Evolutionary conservation across 139 green algal genomes (phyloP).

Genomic region (Desmodesmus armatus): DNA sequence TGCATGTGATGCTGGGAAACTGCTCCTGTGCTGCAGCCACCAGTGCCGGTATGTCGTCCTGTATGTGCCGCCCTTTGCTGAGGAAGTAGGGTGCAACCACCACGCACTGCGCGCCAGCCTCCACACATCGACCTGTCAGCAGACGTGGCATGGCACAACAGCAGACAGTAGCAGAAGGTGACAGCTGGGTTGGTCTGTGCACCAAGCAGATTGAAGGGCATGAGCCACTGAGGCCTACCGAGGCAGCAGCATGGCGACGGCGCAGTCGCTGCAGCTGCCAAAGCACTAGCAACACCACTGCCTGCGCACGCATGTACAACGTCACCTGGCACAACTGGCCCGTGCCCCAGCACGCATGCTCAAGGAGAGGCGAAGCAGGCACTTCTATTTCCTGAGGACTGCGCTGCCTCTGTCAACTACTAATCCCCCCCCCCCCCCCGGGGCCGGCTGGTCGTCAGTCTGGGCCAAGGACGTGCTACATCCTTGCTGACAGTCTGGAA

Average conservation of each 20-base stretch:
- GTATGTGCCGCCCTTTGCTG: conserved; percentile 83
- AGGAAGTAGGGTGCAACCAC: conserved; percentile 93
- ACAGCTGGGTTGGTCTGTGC: too few species aligned
- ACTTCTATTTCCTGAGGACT: too few species aligned
- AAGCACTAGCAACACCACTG: background rate
- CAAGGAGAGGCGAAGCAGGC: too few species aligned
- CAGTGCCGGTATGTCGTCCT: conserved; percentile 88
- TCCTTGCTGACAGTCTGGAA: background rate
- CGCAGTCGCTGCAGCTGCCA: background rate
- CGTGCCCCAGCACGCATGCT: too few species aligned
- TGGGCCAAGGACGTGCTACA: background rate
- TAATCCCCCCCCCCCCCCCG: background rate
- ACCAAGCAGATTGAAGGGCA: too few species aligned
- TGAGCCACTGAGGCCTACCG: too few species aligned
- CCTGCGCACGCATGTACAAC: background rate
- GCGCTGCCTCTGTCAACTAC: too few species aligned
- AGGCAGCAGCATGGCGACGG: too few species aligned
- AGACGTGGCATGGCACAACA: background rate
- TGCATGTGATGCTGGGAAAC: conserved; percentile 64
- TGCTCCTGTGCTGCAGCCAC: conserved; percentile 70
- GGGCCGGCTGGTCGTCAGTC: background rate
- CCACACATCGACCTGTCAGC: conserved; percentile 58
- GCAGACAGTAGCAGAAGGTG: too few species aligned
- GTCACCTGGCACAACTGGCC: too few species aligned
- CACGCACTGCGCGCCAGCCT: conserved; percentile 62